These are phyloP conservation scores for Massariosphaeria phaeospora DNA, from an alignment of 495 filamentous ascomycete genomes.

Conservation along the genomic window DNA sequence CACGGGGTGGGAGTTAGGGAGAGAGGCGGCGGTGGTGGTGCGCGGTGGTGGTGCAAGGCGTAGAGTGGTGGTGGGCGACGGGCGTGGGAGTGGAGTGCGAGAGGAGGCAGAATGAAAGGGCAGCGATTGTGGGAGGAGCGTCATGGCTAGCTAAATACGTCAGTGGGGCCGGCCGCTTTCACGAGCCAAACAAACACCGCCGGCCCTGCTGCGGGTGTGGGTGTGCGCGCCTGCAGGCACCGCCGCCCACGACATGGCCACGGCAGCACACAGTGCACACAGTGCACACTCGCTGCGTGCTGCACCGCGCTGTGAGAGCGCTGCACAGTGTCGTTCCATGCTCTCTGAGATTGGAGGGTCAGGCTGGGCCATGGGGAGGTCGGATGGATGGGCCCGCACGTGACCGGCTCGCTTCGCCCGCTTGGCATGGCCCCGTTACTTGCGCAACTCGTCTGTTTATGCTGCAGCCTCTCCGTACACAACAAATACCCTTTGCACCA, in stretches of 20 bases:
- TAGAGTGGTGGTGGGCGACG: constrained; percentile 5
- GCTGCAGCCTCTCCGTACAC: constrained; percentile 4
- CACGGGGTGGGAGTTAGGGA: background rate
- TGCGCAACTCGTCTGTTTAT: constrained; percentile 13
- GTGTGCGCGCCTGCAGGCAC: background rate
- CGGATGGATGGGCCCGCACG: no score
- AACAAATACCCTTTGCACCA: background rate
- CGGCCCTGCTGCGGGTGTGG: background rate
- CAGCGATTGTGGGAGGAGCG: constrained; percentile 22
- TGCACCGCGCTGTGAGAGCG: no score
- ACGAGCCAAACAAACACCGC: constrained; percentile 15
- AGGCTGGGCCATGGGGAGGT: no score
- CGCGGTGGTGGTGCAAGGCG: background rate
- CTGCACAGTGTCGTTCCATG: no score
- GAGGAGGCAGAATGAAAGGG: background rate
- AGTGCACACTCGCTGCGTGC: no score
- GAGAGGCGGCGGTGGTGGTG: constrained; percentile 3
- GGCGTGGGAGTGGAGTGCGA: constrained; percentile 12
- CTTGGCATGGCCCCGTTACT: constrained; percentile 4
- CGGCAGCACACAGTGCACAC: no score
- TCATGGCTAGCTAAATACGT: constrained; percentile 31
- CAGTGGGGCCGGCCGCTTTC: constrained; percentile 29
- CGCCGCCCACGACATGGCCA: no score
- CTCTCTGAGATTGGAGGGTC: no score
- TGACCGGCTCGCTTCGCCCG: no score